phyloP scores from a whole-genome alignment of 768 basidiomycete genomes.

The Boletus tomentosulus region DNA sequence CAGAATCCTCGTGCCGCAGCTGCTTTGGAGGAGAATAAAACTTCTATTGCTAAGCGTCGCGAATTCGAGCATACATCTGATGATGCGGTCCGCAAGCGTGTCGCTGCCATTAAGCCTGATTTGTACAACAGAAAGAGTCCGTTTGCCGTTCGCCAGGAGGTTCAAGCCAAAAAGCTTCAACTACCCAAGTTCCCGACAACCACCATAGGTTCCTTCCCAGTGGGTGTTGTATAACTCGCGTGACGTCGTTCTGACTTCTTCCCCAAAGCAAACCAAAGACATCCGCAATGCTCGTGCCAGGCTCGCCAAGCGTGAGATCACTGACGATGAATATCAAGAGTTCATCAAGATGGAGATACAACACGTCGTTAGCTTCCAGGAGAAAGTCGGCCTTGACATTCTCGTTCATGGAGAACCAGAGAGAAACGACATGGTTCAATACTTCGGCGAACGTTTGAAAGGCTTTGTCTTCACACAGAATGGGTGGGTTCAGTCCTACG shows the following conservation, averaged over 20 bases:
- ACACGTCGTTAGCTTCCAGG: slow-evolving; percentile 92
- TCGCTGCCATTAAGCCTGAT: slow-evolving; percentile 84
- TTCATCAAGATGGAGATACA: slow-evolving; percentile 99
- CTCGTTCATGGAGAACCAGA: slow-evolving; percentile 99
- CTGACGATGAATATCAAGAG: slow-evolving; percentile 82
- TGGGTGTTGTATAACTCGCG: slow-evolving; percentile 30
- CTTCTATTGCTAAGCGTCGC: slow-evolving; percentile 89
- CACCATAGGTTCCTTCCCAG: slow-evolving; percentile 97
- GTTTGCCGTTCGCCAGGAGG: slow-evolving; percentile 82
- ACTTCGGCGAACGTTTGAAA: slow-evolving; percentile 93
- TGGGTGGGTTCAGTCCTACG: slow-evolving; percentile 99
- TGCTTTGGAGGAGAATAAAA: slow-evolving; percentile 84
- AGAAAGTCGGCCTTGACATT: slow-evolving; percentile 92
- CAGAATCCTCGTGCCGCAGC: slow-evolving; percentile 67
- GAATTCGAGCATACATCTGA: slow-evolving; percentile 93
- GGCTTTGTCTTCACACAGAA: slow-evolving; percentile 99
- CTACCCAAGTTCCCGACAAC: slow-evolving; percentile 98
- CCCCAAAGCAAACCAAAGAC: slow-evolving; percentile 89
- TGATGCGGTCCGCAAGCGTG: slow-evolving; percentile 91
- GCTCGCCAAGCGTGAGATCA: slow-evolving; percentile 87
- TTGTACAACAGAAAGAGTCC: slow-evolving; percentile 84
- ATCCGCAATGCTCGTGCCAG: slow-evolving; percentile 97
- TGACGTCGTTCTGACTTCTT: slow-evolving; percentile 5
- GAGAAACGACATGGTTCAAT: slow-evolving; percentile 99
- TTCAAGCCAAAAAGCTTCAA: slow-evolving; percentile 83